These are phyloP conservation scores for Suillus brevipes DNA, from an alignment of 768 basidiomycete genomes.

Conservation along the genomic window DNA sequence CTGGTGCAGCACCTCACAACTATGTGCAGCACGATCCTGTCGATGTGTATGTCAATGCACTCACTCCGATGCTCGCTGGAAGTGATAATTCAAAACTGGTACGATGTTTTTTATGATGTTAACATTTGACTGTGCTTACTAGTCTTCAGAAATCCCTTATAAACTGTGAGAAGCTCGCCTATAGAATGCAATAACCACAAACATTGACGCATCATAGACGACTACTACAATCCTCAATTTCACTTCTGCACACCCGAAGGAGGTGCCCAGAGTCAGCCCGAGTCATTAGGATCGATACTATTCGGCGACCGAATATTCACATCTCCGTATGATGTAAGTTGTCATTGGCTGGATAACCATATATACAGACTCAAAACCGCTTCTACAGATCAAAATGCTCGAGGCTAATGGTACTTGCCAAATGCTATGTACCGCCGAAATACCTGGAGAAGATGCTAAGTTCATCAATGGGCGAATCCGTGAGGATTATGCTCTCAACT, in stretches of 20 bases:
- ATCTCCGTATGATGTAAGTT: conserved; percentile 80
- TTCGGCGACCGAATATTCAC: conserved; percentile 95
- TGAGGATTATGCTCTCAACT: conserved; percentile 92
- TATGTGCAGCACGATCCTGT: conserved; percentile 75
- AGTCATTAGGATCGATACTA: conserved; percentile 89
- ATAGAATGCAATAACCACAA: neutral
- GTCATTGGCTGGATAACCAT: conserved; percentile 1
- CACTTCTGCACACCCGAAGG: conserved; percentile 82
- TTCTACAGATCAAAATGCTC: conserved; percentile 74
- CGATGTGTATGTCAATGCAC: conserved; percentile 80
- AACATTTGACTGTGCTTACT: conserved; percentile 10
- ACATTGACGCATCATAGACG: conserved; percentile 52
- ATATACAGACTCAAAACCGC: conserved; percentile 11
- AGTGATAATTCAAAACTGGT: conserved; percentile 75
- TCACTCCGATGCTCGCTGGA: conserved; percentile 80
- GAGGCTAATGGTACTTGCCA: conserved; percentile 74
- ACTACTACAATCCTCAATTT: conserved; percentile 88
- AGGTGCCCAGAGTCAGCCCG: conserved; percentile 74
- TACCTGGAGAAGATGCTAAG: conserved; percentile 72
- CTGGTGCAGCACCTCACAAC: conserved; percentile 85
- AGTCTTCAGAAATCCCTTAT: conserved; percentile 79
- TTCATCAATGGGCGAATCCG: conserved; percentile 91
- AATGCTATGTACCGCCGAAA: conserved; percentile 62
- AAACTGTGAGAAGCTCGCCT: conserved; percentile 55
- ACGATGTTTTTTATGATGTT: conserved; percentile 26